phyloP scores from a whole-genome alignment of 2,329 filamentous ascomycete species.

The Exophiala phaeomuriformis region DNA sequence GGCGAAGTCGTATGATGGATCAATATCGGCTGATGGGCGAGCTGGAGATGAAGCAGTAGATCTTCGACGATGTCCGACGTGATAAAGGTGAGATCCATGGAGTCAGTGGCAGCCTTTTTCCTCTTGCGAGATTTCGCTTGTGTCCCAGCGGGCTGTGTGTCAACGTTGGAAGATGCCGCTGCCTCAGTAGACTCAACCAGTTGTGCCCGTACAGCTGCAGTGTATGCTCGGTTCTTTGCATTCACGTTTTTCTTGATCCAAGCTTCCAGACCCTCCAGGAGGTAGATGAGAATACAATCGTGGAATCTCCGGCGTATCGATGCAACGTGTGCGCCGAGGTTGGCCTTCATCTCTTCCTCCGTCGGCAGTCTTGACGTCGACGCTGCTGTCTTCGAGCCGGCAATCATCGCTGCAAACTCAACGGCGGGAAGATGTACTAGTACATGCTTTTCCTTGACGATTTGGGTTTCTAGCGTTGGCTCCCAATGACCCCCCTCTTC shows the following conservation, averaged over 20 bases:
- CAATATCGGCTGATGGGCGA: conserved; percentile 53
- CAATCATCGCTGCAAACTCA: conserved; percentile 57
- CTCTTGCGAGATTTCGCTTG: conserved; percentile 26
- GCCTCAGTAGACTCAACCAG: conserved; percentile 29
- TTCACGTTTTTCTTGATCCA: conserved; percentile 65
- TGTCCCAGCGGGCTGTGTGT: background rate
- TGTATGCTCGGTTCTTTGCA: conserved; percentile 60
- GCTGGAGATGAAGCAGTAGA: conserved; percentile 61
- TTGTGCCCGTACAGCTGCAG: conserved; percentile 54
- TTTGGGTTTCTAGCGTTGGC: conserved; percentile 43
- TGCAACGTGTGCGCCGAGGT: conserved; percentile 54
- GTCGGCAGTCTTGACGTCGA: conserved; percentile 29
- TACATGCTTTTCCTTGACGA: conserved; percentile 53
- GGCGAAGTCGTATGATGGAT: conserved; percentile 60
- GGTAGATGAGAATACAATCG: conserved; percentile 53
- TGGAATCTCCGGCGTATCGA: conserved; percentile 50
- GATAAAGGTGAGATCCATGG: conserved; percentile 42
- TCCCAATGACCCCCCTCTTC: conserved; percentile 58
- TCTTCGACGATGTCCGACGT: conserved; percentile 65
- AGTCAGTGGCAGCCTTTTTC: conserved; percentile 37
- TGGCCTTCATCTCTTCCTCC: conserved; percentile 36
- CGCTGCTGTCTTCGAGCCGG: background rate
- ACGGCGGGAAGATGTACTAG: conserved; percentile 56
- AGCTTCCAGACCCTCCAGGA: conserved; percentile 60
- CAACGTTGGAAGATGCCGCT: conserved; percentile 27